phyloP scores from a whole-genome alignment of 257 asterid species.

The Parsonsia alboflavescens region DNA sequence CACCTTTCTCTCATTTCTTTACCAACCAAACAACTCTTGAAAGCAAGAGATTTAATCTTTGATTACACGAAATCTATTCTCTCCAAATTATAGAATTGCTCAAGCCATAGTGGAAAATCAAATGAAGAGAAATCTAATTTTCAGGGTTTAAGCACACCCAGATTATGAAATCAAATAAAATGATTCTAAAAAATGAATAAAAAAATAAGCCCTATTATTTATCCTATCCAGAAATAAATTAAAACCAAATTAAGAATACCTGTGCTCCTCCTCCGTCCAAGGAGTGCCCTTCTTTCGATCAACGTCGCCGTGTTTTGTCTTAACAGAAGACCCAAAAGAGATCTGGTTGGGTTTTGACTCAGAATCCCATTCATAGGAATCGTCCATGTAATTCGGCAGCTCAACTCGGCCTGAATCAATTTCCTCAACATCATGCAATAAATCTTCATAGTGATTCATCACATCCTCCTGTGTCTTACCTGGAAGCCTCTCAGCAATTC shows the following conservation, averaged over 20 bases:
- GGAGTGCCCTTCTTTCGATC: slow-evolving; percentile 13
- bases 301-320: neutral
- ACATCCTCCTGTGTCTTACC: slow-evolving; percentile 18
- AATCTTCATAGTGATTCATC: slow-evolving; percentile 10
- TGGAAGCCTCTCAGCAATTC: slow-evolving; percentile 11
- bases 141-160: neutral
- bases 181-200: neutral
- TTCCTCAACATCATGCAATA: slow-evolving; percentile 11
- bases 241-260: neutral
- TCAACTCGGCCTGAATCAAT: slow-evolving; percentile 16
- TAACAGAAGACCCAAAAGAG: slow-evolving; percentile 5
- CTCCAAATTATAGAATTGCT: neutral
- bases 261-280: slow-evolving; percentile 21
- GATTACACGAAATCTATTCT: neutral
- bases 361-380: slow-evolving; percentile 4
- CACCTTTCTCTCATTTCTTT: neutral
- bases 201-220: neutral
- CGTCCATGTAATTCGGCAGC: slow-evolving; percentile 15
- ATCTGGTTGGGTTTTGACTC: neutral
- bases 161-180: neutral
- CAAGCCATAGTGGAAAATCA: neutral
- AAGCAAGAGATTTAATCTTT: neutral
- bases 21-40: neutral
- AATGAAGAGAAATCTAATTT: neutral
- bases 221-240: neutral